phyloP scores from a whole-genome alignment of 768 basidiomycete species.

The Clavaria fumosa region DNA sequence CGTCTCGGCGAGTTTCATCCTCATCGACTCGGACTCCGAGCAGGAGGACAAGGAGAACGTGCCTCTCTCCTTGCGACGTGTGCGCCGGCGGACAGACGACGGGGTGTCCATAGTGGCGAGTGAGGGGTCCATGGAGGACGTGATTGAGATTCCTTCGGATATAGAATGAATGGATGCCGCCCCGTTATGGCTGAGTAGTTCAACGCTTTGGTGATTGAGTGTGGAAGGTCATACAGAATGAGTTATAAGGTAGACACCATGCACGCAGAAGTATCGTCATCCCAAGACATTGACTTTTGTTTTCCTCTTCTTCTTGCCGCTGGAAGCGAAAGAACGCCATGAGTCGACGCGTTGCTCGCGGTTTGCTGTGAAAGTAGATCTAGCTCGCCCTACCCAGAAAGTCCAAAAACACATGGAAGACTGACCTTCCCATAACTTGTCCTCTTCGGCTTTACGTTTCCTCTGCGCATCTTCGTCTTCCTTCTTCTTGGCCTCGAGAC shows the following conservation, averaged over 20 bases:
- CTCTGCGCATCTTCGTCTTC: constrained; percentile 64
- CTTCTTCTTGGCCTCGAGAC: constrained; percentile 83
- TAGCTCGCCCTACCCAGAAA: neutral
- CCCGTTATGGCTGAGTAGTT: constrained; percentile 9
- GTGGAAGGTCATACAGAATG: no score
- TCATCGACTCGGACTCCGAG: constrained; percentile 19
- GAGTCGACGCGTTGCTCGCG: constrained; percentile 74
- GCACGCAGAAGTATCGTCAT: constrained; percentile 22
- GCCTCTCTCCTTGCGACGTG: constrained; percentile 34
- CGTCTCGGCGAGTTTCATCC: no score
- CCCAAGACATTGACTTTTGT: constrained; percentile 51
- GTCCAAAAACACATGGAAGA: neutral
- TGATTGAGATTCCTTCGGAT: constrained; percentile 46
- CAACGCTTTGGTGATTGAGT: no score
- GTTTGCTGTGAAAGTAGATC: constrained; percentile 27
- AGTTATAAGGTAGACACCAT: constrained; percentile 9
- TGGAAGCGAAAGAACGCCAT: constrained; percentile 61
- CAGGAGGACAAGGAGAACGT: constrained; percentile 51
- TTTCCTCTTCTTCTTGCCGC: constrained; percentile 74
- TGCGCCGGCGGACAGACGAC: constrained; percentile 30
- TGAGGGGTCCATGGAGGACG: constrained; percentile 21
- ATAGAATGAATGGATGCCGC: constrained; percentile 11
- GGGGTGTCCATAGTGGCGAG: constrained; percentile 11
- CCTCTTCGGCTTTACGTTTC: constrained; percentile 84
- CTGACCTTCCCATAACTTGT: constrained; percentile 79